Base-by-base conservation (phyloP, 352 stramenopile species). In the Phytopythium vexans region DNA sequence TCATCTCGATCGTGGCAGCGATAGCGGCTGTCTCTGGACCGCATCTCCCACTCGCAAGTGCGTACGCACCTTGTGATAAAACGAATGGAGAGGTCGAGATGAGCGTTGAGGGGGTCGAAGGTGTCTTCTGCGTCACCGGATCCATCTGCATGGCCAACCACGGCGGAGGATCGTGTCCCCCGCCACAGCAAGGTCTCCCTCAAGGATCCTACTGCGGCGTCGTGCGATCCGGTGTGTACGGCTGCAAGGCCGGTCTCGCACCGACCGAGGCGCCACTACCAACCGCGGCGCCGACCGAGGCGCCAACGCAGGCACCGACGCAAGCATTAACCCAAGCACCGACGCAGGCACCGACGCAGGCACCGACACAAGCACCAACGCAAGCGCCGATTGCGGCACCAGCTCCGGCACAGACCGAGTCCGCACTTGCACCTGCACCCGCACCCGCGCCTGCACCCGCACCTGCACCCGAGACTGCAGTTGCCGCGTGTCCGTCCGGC, bases 201-300 rank as follows among this genome's bases (percentile, higher is more conserved):
- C 61, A 60, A 39, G 64, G 64, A 34, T 77, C 68, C 7, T 72
- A 72, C 61, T 74, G 68, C 36, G 65, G 61, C 8, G 21, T 59
- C 8, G 68, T 74, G 10, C 56, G 48, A 36, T 72, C 63, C 3
- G 63, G 67, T 0, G 67, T 76, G 1, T 76, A 65, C 32, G 64
- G 68, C 27, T 77, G 68, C 65, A 72, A 73, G 47, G 48, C 21
- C 3, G 44, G 32, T 11, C 31, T 9, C 31, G 3, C 31, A 5
- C 44, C 44, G 33, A 16, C 44, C 1, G 14, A 21, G 11, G 12
- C 41, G 5, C 40, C 40, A 7, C 8, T 14, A 8, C 8, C 40
- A 5, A 10, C 41, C 10, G 14, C 41, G 4, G 4, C 41, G 12
- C 16, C 41, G 21, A 32, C 41, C 12, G 14, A 12, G 41, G 14